These are phyloP conservation scores for Phytophthora niederhauseri DNA, from an alignment of 352 stramenopile genomes.

Conservation along the genomic window DNA sequence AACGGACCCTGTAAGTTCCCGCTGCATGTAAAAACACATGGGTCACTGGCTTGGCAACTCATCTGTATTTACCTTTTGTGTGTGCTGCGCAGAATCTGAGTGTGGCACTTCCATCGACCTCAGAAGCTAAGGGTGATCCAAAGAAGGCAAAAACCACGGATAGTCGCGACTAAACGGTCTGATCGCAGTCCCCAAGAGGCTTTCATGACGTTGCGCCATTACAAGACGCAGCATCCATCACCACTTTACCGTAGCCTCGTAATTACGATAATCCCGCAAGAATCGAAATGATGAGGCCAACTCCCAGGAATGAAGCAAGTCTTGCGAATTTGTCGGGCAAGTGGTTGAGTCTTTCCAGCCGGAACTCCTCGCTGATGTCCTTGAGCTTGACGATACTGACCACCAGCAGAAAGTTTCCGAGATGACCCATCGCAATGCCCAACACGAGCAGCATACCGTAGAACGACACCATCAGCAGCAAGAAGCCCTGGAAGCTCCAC, in stretches of 20 bases:
- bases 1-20: constrained; percentile 13
- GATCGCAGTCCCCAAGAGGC: background rate
- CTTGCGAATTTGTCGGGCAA: constrained; percentile 59
- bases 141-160: background rate
- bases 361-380: constrained; percentile 73
- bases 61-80: background rate
- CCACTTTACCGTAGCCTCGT: background rate
- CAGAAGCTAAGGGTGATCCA: background rate
- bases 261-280: constrained; percentile 40
- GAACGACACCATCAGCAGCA: constrained; percentile 61
- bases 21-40: background rate
- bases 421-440: constrained; percentile 56
- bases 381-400: constrained; percentile 62
- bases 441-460: constrained; percentile 63
- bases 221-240: background rate
- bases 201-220: background rate
- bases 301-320: constrained; percentile 49
- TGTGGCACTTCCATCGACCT: background rate
- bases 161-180: background rate
- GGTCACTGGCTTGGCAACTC: background rate
- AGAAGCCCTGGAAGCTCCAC: constrained; percentile 63
- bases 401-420: constrained; percentile 73
- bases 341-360: constrained; percentile 63
- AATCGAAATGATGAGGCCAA: constrained; percentile 65
- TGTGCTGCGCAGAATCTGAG: background rate